phyloP scores from a whole-genome alignment of 768 basidiomycete genomes.

The Crucibulum laeve region DNA sequence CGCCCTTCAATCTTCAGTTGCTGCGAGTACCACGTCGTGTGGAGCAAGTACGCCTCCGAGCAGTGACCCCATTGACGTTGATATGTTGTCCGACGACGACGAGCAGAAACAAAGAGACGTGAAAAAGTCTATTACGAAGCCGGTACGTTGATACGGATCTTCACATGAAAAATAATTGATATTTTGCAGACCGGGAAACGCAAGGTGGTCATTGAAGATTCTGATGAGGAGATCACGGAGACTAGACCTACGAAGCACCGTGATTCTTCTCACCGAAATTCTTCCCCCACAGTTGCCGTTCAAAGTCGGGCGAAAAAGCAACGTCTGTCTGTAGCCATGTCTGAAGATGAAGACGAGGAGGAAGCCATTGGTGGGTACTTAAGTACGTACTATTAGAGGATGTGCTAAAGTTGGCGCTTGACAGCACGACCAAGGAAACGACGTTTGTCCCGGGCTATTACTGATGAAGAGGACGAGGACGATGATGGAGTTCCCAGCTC shows the following conservation, averaged over 20 bases:
- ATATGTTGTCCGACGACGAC: slow-evolving; percentile 57
- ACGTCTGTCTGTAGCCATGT: slow-evolving; percentile 43
- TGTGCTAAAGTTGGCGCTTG: no score
- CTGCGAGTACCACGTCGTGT: slow-evolving; percentile 37
- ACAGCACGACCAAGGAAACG: no score
- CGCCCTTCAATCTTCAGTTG: slow-evolving; percentile 33
- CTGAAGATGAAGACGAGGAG: slow-evolving; percentile 54
- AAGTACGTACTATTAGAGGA: no score
- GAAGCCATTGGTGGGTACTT: no score
- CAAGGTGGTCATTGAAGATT: slow-evolving; percentile 52
- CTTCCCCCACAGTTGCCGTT: slow-evolving; percentile 26
- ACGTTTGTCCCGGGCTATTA: no score
- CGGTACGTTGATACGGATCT: slow-evolving; percentile 20
- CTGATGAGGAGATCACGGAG: slow-evolving; percentile 48
- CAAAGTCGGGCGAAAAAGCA: slow-evolving; percentile 56
- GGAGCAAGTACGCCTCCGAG: slow-evolving; percentile 68
- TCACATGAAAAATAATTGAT: background rate
- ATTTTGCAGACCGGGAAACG: background rate
- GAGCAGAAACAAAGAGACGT: no score
- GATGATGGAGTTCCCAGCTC: slow-evolving; percentile 30
- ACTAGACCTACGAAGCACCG: slow-evolving; percentile 11
- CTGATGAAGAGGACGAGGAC: slow-evolving; percentile 50
- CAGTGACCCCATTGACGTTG: slow-evolving; percentile 74
- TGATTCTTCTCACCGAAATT: slow-evolving; percentile 23
- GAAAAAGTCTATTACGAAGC: slow-evolving; percentile 19